Evolutionary conservation across 345 rosid species (phyloP), one percentile per base, ranked within the genome.

Genomic region (Diplotaxis tenuifolia): DNA sequence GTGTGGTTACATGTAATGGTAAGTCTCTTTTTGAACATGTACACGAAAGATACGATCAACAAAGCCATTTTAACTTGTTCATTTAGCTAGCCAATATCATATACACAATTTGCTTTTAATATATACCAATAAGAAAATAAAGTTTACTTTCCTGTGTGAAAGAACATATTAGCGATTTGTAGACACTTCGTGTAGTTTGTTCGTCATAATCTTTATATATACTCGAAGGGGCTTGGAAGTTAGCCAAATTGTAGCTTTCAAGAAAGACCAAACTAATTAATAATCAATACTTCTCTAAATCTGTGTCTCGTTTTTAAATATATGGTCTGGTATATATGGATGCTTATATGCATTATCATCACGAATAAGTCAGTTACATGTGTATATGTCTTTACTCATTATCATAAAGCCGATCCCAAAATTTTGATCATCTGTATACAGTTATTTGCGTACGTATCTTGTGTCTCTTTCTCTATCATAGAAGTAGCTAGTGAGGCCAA

Each of bases 201-300:
- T 15, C 56, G 11, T 52, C 18, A 11, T 52, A 19, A 45, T 52
- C 25, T 20, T 6, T 52, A 53, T 53, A 18, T 53, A 47, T 53
- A 12, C 19, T 12, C 14, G 12, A 19, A 52, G 56, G 15, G 22
- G 22, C 21, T 69, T 31, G 29, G 70, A 63, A 55, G 74, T 55
- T 75, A 55, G 71, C 71, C 71, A 76, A 70, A 55, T 63, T 70
- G 61, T 70, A 76, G 32, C 75, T 70, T 76, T 76, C 66, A 70
- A 63, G 75, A 63, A 70, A 75, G 57, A 63, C 71, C 61, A 70
- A 69, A 76, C 75, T 70, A 55, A 63, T 76, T 22, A 70, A 63
- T 22, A 70, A 63, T 63, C 67, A 63, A 53, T 20, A 38, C 23
- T 27, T 31, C 42, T 68, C 32, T 50, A 4, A 7, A 19, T 68